Percentiles rank a stretch among this genome's conserved stretches.
phyloP scores from a whole-genome alignment of 305 asterid genomes.

The Petunia hybrid region DNA sequence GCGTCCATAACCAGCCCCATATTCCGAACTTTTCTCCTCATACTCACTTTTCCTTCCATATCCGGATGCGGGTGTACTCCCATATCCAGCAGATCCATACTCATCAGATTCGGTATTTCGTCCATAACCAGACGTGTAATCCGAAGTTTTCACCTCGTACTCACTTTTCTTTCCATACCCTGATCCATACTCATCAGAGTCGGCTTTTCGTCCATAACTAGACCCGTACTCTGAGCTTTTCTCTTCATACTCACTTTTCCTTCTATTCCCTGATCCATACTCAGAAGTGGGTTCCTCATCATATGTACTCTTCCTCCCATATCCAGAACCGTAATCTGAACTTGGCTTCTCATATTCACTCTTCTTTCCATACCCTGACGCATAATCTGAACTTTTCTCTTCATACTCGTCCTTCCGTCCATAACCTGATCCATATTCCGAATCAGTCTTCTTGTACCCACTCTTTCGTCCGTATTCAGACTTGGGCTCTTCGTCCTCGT shows the following conservation, averaged over 20 bases:
- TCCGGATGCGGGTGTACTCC: conserved; percentile 38
- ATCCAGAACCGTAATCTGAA: conserved; percentile 44
- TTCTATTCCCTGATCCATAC: conserved; percentile 39
- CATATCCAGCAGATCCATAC: conserved; percentile 44
- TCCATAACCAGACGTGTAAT: conserved; percentile 40
- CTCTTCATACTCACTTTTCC: conserved; percentile 33
- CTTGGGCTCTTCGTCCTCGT: conserved; percentile 4
- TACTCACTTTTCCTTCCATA: conserved; percentile 32
- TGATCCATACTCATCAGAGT: conserved; percentile 29
- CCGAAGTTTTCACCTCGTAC: conserved; percentile 30
- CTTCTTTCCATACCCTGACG: conserved; percentile 37
- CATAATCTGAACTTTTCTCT: conserved; percentile 32
- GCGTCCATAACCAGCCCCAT: conserved; percentile 35
- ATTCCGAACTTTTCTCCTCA: conserved; percentile 31
- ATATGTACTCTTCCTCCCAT: conserved; percentile 35
- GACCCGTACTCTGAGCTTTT: conserved; percentile 38
- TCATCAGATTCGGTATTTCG: conserved; percentile 32
- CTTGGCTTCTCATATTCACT: conserved; percentile 32
- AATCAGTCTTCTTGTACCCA: conserved; percentile 33
- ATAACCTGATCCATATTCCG: conserved; percentile 43
- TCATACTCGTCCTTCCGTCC: conserved; percentile 31
- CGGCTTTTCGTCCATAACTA: conserved; percentile 36
- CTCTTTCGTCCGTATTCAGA: conserved; percentile 33
- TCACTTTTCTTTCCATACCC: conserved; percentile 34
- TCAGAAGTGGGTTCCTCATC: conserved; percentile 33